Evolutionary conservation across 2,329 filamentous ascomycete species (phyloP).

Genomic region (Fusarium verrucosum): DNA sequence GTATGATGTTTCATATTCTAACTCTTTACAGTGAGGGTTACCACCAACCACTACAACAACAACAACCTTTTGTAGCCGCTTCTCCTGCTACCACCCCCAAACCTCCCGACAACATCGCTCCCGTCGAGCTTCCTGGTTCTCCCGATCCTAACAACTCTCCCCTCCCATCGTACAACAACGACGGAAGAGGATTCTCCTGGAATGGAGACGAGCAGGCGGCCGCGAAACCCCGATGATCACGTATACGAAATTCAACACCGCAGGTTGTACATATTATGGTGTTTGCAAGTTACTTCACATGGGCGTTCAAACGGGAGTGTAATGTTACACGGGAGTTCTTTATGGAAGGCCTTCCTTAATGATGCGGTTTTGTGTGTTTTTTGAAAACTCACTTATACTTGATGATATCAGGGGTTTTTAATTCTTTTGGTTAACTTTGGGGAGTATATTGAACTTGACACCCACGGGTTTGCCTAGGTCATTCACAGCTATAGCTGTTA

Average conservation of each 20-base stretch:
- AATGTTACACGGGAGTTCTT: conserved; percentile 25
- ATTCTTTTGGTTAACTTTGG: background rate
- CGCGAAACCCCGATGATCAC: background rate
- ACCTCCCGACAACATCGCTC: conserved; percentile 30
- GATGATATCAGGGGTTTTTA: conserved; percentile 21
- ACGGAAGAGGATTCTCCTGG: conserved; percentile 46
- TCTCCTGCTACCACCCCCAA: conserved; percentile 31
- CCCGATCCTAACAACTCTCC: conserved; percentile 46
- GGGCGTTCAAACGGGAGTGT: conserved; percentile 18
- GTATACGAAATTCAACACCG: background rate
- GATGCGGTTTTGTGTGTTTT: conserved; percentile 13
- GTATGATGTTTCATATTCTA: background rate
- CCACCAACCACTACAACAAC: conserved; percentile 25
- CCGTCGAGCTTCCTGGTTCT: conserved; percentile 50
- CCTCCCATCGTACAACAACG: conserved; percentile 47
- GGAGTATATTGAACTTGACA: background rate
- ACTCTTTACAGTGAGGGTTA: conserved; percentile 21
- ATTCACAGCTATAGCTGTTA: background rate
- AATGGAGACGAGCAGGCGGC: conserved; percentile 40
- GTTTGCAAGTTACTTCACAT: background rate
- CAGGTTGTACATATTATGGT: conserved; percentile 17
- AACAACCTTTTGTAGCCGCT: conserved; percentile 26
- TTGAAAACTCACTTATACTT: conserved; percentile 4
- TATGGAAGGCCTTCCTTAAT: conserved; percentile 7
- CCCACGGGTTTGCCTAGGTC: background rate